Conservation (phyloP, 1,284 basidiomycete genomes). For the Cutaneotrichosporon sp. region DNA sequence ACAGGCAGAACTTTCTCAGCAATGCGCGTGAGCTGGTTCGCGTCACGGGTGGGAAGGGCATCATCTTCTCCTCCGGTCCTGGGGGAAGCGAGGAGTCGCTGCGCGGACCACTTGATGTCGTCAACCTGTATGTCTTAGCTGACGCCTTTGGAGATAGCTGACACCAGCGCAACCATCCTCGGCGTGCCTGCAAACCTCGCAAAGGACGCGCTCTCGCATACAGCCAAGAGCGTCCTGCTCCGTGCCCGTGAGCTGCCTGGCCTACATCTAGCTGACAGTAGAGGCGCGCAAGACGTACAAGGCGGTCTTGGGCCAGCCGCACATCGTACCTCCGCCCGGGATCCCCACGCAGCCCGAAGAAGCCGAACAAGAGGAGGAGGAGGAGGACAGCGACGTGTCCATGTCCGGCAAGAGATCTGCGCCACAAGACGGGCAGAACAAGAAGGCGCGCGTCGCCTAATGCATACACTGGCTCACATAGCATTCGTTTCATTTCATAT, state of each 20-base stretch:
- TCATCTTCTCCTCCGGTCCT: conserved; percentile 50
- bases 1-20: conserved; percentile 50
- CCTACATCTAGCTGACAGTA: conserved; percentile 18
- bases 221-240: conserved; percentile 46
- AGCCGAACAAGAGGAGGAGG: not conserved
- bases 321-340: conserved; percentile 33
- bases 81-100: conserved; percentile 35
- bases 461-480: not conserved
- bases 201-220: conserved; percentile 45
- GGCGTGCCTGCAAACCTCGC: conserved; percentile 53
- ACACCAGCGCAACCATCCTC: conserved; percentile 42
- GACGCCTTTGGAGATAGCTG: not conserved
- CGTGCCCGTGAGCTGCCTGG: conserved; percentile 44
- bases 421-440: conserved; percentile 14
- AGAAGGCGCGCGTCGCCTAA: conserved; percentile 20
- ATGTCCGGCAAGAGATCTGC: conserved; percentile 7
- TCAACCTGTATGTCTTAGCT: conserved; percentile 43
- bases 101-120: conserved; percentile 47
- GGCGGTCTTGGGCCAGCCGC: conserved; percentile 45
- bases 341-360: not conserved
- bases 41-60: conserved; percentile 48
- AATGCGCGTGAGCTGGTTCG: conserved; percentile 51
- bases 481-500: not conserved
- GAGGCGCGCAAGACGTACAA: conserved; percentile 50
- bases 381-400: conserved; percentile 2